These are phyloP conservation scores for Arthrobotrys iridis DNA, from an alignment of 2,329 filamentous ascomycete genomes.

Conservation along the genomic window DNA sequence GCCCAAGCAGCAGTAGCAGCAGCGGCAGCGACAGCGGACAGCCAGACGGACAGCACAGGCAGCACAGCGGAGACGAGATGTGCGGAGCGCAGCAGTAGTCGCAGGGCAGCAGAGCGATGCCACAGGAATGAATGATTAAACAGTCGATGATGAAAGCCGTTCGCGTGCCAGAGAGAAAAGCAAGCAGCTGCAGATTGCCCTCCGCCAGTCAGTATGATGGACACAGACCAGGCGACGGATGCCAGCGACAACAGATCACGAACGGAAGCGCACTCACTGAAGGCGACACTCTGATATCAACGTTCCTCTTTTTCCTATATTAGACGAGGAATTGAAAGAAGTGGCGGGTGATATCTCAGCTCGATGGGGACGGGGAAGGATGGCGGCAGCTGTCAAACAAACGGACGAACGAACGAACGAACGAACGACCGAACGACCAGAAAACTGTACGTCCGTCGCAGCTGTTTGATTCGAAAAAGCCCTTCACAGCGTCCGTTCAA, in stretches of 20 bases:
- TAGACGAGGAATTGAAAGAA: neutral
- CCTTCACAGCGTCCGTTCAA: neutral
- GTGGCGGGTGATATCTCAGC: neutral
- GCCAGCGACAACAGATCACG: neutral
- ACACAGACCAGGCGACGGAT: neutral
- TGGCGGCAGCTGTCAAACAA: conserved; percentile 20
- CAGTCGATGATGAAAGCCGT: neutral
- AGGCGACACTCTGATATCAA: too few relatives aligned
- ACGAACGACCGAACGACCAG: neutral
- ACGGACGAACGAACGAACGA: neutral
- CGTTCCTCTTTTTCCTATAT: too few relatives aligned
- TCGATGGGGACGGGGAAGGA: neutral
- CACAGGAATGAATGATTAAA: neutral
- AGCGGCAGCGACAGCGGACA: too few relatives aligned
- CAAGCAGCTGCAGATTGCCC: neutral
- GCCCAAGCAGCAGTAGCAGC: too few relatives aligned
- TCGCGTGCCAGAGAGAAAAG: neutral
- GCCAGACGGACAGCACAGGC: too few relatives aligned
- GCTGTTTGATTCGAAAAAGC: neutral
- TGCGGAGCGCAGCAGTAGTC: neutral
- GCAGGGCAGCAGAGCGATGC: too few relatives aligned
- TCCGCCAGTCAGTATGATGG: neutral
- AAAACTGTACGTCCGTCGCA: neutral
- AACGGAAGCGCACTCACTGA: too few relatives aligned
- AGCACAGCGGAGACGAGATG: too few relatives aligned